These are phyloP conservation scores for Moricandia moricandioides DNA, from an alignment of 345 rosid genomes.

Conservation along the genomic window DNA sequence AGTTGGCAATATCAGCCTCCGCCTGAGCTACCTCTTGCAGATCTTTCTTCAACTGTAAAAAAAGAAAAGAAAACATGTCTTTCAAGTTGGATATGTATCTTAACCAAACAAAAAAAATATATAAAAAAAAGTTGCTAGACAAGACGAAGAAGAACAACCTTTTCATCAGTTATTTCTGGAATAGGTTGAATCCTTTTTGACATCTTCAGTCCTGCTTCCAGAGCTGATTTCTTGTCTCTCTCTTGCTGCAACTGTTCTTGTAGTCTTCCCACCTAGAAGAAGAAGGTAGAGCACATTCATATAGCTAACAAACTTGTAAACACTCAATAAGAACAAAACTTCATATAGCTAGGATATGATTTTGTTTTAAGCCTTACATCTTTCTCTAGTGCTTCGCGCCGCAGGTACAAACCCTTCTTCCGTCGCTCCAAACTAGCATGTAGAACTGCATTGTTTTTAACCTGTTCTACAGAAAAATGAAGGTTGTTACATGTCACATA, in stretches of 20 bases:
- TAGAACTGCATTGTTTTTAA: conserved; percentile 57
- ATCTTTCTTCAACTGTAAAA: conserved; percentile 54
- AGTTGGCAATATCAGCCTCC: conserved; percentile 56
- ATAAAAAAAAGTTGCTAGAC: conserved; percentile 2
- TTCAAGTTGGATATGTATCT: conserved; percentile 26
- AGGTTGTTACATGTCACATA: conserved; percentile 13
- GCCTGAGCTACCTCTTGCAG: conserved; percentile 62
- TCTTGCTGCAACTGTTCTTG: conserved; percentile 76
- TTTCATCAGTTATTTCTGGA: conserved; percentile 50
- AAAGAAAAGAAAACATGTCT: conserved; percentile 2
- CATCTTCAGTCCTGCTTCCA: conserved; percentile 60
- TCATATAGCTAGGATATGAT: conserved; percentile 3
- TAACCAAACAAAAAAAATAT: conserved; percentile 17
- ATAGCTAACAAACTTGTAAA: neutral
- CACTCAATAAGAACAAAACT: neutral
- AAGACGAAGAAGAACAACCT: conserved; percentile 43
- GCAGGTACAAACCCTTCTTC: conserved; percentile 61
- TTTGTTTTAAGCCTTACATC: conserved; percentile 56
- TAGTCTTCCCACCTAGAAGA: conserved; percentile 70
- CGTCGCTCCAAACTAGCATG: conserved; percentile 58
- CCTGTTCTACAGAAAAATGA: conserved; percentile 40
- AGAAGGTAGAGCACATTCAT: conserved; percentile 12
- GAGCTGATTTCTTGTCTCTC: conserved; percentile 55
- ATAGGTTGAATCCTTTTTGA: conserved; percentile 42
- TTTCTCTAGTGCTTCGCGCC: conserved; percentile 67